Conservation (phyloP, 2,329 filamentous ascomycete genomes). For the Davidsoniella virescens region DNA sequence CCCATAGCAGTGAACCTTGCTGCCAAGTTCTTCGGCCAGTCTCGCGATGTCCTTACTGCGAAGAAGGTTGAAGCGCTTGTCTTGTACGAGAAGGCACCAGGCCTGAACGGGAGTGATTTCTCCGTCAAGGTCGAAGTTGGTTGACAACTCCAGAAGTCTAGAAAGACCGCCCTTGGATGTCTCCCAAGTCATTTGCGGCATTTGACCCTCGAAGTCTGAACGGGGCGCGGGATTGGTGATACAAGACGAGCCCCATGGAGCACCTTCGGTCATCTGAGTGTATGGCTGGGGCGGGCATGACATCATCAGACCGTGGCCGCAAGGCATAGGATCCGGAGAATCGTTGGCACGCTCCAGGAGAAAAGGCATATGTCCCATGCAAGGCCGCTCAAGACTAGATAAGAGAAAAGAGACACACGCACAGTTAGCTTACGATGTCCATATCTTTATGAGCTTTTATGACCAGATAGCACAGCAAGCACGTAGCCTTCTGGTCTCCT, state of each 20-base stretch:
- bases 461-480: not conserved
- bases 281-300: constrained; percentile 62
- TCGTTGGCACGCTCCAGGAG: constrained; percentile 38
- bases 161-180: constrained; percentile 59
- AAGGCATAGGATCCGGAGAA: constrained; percentile 33
- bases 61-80: constrained; percentile 53
- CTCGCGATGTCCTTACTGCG: constrained; percentile 50
- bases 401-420: constrained; percentile 14
- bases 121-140: constrained; percentile 65
- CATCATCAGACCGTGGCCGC: constrained; percentile 87
- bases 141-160: constrained; percentile 71
- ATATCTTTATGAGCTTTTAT: not conserved
- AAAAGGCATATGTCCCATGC: constrained; percentile 79
- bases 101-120: constrained; percentile 95
- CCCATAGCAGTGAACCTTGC: constrained; percentile 88
- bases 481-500: not conserved
- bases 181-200: constrained; percentile 62
- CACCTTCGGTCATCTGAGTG: constrained; percentile 30
- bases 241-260: constrained; percentile 35
- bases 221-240: constrained; percentile 19
- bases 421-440: constrained; percentile 8
- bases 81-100: constrained; percentile 63
- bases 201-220: constrained; percentile 18
- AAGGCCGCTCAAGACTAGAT: constrained; percentile 74
- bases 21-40: constrained; percentile 56